Conservation (phyloP, 805 yeast species). For the Saccharomyces jurei region DNA sequence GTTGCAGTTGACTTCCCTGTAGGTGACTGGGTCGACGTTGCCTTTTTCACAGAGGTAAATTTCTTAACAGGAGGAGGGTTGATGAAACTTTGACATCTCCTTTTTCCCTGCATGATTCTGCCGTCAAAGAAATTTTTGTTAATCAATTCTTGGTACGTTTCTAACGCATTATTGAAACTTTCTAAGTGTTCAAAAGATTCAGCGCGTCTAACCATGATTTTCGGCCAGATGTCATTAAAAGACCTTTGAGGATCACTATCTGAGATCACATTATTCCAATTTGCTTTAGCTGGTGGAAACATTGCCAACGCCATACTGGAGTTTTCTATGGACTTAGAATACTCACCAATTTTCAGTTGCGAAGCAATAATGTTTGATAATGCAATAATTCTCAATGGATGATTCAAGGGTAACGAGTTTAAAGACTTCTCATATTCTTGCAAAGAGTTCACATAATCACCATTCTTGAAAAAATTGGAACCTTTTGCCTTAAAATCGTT, state of each 20-base stretch:
- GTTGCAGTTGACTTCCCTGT: not conserved
- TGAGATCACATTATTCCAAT: constrained; percentile 41
- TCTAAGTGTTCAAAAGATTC: constrained; percentile 81
- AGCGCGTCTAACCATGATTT: constrained; percentile 62
- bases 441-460: constrained; percentile 68
- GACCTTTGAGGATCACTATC: constrained; percentile 18
- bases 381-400: constrained; percentile 58
- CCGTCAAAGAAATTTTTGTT: constrained; percentile 60
- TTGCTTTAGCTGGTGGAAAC: constrained; percentile 31
- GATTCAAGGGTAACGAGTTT: constrained; percentile 52
- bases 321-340: constrained; percentile 32
- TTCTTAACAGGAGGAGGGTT: constrained; percentile 37
- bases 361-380: constrained; percentile 70
- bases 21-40: not conserved
- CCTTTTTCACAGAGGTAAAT: constrained; percentile 5
- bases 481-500: constrained; percentile 49
- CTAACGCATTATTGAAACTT: constrained; percentile 54
- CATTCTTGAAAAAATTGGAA: constrained; percentile 58
- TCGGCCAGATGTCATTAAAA: constrained; percentile 60
- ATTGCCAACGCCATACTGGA: constrained; percentile 26
- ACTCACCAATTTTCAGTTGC: constrained; percentile 60
- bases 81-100: constrained; percentile 63
- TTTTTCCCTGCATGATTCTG: constrained; percentile 66
- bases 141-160: constrained; percentile 52
- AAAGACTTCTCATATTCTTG: constrained; percentile 49